A percentile compares a stretch with the other conserved stretches of the same genome.
These are phyloP conservation scores for Syncephalastrum sp. DNA, from an alignment of 371 early-diverging fungal genomes.

Conservation along the genomic window DNA sequence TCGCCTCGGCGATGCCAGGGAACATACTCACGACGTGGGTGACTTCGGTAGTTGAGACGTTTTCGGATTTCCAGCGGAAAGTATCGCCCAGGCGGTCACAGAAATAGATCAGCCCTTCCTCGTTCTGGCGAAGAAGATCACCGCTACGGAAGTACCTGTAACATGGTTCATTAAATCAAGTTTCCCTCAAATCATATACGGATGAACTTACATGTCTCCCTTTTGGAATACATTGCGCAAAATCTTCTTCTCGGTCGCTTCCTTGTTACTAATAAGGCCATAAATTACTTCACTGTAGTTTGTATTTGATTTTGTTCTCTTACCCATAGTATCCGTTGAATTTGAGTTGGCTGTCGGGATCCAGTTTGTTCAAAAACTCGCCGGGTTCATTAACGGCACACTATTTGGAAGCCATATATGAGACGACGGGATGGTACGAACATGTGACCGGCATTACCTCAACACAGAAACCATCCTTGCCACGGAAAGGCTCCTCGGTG, in stretches of 20 bases:
- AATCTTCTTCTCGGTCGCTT: conserved; percentile 52
- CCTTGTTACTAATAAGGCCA: conserved; percentile 46
- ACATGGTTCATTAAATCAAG: conserved; percentile 11
- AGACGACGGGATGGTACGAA: too few relatives aligned
- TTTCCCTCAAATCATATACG: too few relatives aligned
- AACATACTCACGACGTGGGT: conserved; percentile 51
- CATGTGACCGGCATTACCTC: conserved; percentile 7
- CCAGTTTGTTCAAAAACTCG: conserved; percentile 31
- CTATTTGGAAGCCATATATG: too few relatives aligned
- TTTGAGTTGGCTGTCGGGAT: conserved; percentile 12
- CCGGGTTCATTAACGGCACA: conserved; percentile 11
- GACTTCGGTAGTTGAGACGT: conserved; percentile 65
- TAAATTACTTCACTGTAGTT: neutral
- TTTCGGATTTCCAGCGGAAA: conserved; percentile 67
- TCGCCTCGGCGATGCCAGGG: conserved; percentile 58
- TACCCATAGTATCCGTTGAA: conserved; percentile 41
- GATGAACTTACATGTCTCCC: conserved; percentile 24
- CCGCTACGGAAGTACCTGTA: conserved; percentile 62
- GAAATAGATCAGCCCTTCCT: conserved; percentile 66
- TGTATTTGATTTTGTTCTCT: too few relatives aligned
- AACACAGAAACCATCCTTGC: conserved; percentile 45
- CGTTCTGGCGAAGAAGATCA: conserved; percentile 56
- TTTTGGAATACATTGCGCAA: conserved; percentile 25
- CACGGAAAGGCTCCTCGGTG: conserved; percentile 28
- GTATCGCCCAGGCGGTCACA: conserved; percentile 78